Percentiles rank a stretch among this genome's conserved stretches.
phyloP scores from a whole-genome alignment of 148 eudicot genomes.

The Vaccinium myrtillus region DNA sequence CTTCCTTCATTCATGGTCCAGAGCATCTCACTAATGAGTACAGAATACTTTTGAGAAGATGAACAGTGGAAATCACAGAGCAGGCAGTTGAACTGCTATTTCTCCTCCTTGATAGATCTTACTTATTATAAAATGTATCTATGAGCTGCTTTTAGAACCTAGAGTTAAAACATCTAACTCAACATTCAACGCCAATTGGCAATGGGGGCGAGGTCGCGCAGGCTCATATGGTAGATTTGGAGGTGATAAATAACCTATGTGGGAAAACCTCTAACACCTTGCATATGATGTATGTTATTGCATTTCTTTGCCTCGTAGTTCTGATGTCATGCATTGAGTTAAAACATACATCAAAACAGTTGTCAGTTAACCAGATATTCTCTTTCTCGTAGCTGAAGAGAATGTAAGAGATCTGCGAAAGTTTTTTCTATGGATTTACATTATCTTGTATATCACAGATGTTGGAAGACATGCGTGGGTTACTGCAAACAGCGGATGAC shows the following conservation, averaged over 20 bases:
- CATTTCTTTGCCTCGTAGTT: neutral
- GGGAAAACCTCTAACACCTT: neutral
- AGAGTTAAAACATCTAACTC: neutral
- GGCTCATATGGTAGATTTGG: neutral
- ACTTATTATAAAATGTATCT: neutral
- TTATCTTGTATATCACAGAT: conserved; percentile 43
- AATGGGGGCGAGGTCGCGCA: neutral
- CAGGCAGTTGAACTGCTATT: neutral
- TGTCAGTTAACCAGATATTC: neutral
- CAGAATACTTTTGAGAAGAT: neutral
- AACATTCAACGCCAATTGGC: neutral
- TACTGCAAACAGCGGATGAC: conserved; percentile 75
- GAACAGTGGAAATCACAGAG: neutral
- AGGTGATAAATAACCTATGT: neutral
- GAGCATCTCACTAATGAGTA: too few species aligned
- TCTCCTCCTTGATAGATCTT: neutral
- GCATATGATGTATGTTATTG: neutral
- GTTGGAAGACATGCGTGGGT: conserved; percentile 70
- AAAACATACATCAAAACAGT: neutral
- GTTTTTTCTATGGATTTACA: conserved; percentile 6
- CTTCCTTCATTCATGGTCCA: too few species aligned
- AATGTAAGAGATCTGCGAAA: neutral
- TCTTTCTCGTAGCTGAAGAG: neutral
- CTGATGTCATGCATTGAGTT: neutral
- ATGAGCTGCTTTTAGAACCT: neutral